These are phyloP conservation scores for Geotrichum carabidarum DNA, from an alignment of 1,139 yeast genomes.

Conservation along the genomic window DNA sequence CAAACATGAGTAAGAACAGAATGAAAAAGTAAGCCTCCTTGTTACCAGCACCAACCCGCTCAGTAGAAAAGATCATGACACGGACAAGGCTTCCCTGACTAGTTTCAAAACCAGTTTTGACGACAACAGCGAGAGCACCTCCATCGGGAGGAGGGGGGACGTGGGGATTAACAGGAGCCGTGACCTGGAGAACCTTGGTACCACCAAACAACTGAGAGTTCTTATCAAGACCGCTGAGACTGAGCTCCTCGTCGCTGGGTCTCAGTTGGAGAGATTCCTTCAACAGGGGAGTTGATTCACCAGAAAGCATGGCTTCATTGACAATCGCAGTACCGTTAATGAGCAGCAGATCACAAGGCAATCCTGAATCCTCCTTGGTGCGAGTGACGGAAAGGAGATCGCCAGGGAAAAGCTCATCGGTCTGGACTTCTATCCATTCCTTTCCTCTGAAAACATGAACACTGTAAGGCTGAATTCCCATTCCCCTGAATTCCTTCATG, in stretches of 20 bases:
- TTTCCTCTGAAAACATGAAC: constrained; percentile 66
- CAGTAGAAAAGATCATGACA: constrained; percentile 95
- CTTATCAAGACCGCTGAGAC: constrained; percentile 79
- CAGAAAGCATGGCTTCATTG: constrained; percentile 96
- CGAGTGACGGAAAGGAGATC: constrained; percentile 85
- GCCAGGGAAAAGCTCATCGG: constrained; percentile 81
- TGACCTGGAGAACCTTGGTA: constrained; percentile 90
- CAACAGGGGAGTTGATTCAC: constrained; percentile 94
- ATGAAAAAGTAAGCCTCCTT: constrained; percentile 91
- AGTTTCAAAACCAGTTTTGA: constrained; percentile 95
- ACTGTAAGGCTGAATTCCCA: constrained; percentile 92
- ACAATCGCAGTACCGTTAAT: constrained; percentile 88
- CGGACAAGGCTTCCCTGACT: constrained; percentile 96
- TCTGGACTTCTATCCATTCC: constrained; percentile 64
- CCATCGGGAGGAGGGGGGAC: constrained; percentile 63
- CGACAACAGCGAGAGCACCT: constrained; percentile 87
- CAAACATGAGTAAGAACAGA: constrained; percentile 80
- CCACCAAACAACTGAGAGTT: constrained; percentile 93
- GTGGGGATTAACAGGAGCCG: constrained; percentile 53
- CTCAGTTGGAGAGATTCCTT: constrained; percentile 87
- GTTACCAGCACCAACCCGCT: constrained; percentile 93
- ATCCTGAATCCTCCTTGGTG: constrained; percentile 83
- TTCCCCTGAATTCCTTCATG: constrained; percentile 88
- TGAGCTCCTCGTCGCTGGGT: constrained; percentile 62
- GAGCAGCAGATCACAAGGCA: constrained; percentile 91